Percentiles rank a stretch among this genome's conserved stretches.
Evolutionary conservation across 179 eudicot genomes (phyloP).

Genomic region (Vitellaria paradoxa): DNA sequence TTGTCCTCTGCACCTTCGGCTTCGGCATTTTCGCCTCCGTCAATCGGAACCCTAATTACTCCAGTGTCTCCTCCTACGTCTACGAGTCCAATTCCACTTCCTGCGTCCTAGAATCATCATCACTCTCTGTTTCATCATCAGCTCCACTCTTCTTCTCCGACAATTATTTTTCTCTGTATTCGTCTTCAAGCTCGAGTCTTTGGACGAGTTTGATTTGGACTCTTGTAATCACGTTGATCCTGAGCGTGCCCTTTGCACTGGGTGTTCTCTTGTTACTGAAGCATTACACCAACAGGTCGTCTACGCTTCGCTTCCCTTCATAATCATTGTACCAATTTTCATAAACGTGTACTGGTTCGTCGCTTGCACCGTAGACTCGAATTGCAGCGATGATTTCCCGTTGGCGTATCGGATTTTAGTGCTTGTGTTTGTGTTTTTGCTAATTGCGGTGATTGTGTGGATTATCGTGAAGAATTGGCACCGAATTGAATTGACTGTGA

Average conservation of each 20-base stretch:
- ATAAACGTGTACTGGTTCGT: constrained; percentile 90
- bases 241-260: constrained; percentile 64
- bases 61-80: constrained; percentile 44
- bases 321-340: constrained; percentile 58
- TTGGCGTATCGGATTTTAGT: constrained; percentile 69
- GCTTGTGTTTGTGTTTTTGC: constrained; percentile 66
- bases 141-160: background rate
- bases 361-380: constrained; percentile 68
- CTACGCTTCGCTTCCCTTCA: constrained; percentile 73
- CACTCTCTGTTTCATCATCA: background rate
- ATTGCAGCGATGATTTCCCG: constrained; percentile 65
- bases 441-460: constrained; percentile 85
- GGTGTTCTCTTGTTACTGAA: constrained; percentile 68
- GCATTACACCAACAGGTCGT: constrained; percentile 78
- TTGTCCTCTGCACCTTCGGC: constrained; percentile 59
- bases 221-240: constrained; percentile 63
- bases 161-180: constrained; percentile 2
- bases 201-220: constrained; percentile 62
- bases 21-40: constrained; percentile 78
- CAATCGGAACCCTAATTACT: constrained; percentile 51
- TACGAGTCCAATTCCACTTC: constrained; percentile 58
- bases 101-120: constrained; percentile 32
- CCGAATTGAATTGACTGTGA: constrained; percentile 75
- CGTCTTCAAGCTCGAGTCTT: constrained; percentile 33
- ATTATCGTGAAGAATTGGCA: constrained; percentile 80